These are phyloP conservation scores for Phytopythium ostracodes DNA, from an alignment of 352 stramenopile species.

Conservation along the genomic window DNA sequence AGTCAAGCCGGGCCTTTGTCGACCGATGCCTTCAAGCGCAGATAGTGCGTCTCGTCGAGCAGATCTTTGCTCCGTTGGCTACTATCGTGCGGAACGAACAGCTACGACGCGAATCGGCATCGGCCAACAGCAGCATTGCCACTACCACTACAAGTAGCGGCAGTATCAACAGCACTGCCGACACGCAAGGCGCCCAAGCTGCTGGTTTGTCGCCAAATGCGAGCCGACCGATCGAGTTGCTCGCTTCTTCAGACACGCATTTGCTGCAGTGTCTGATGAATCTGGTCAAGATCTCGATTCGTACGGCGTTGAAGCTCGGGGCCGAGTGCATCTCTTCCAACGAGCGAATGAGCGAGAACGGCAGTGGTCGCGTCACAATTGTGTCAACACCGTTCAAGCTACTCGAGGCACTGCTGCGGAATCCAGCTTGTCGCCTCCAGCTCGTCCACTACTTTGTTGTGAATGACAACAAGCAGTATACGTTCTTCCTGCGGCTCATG, in stretches of 20 bases:
- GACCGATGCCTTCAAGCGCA: slow-evolving; percentile 30
- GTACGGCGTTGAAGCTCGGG: slow-evolving; percentile 60
- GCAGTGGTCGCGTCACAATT: slow-evolving; percentile 21
- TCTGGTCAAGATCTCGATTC: slow-evolving; percentile 48
- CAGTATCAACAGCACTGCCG: slow-evolving; percentile 3
- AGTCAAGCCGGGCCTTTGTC: slow-evolving; percentile 39
- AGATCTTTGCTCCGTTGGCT: slow-evolving; percentile 21
- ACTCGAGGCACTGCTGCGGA: slow-evolving; percentile 38
- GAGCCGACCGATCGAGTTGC: background rate
- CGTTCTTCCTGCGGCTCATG: slow-evolving; percentile 68
- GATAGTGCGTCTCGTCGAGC: slow-evolving; percentile 29
- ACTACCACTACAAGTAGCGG: slow-evolving; percentile 4
- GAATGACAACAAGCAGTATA: slow-evolving; percentile 59
- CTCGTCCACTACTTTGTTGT: slow-evolving; percentile 50
- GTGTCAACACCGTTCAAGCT: slow-evolving; percentile 47
- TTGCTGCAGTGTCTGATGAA: slow-evolving; percentile 60
- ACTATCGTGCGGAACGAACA: background rate
- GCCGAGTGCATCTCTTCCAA: slow-evolving; percentile 51
- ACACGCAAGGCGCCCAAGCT: slow-evolving; percentile 1
- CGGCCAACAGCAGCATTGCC: background rate
- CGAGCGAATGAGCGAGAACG: slow-evolving; percentile 16
- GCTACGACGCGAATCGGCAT: background rate
- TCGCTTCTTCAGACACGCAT: slow-evolving; percentile 37
- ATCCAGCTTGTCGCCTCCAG: slow-evolving; percentile 46
- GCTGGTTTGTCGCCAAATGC: background rate